Conservation (phyloP, 140 eudicot genomes). For the Flaveria floridana region DNA sequence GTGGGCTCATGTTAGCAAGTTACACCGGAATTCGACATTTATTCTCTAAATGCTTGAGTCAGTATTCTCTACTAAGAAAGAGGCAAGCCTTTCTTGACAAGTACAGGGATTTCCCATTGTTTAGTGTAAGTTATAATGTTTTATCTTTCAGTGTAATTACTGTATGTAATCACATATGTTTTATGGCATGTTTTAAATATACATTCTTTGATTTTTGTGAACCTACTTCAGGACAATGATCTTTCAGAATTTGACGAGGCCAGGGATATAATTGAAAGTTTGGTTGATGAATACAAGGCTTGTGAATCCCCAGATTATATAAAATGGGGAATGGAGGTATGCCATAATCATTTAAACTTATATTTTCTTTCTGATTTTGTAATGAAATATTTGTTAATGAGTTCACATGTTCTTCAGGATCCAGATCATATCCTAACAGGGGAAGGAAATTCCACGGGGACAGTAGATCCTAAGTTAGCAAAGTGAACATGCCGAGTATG, state of each 20-base stretch:
- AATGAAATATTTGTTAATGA: not conserved
- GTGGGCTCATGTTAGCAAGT: conserved; percentile 94
- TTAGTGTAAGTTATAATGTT: conserved; percentile 61
- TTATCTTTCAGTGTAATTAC: not conserved
- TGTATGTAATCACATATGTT: not conserved
- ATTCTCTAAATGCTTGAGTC: conserved; percentile 81
- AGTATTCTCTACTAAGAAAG: conserved; percentile 82
- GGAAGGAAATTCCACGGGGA: conserved; percentile 81
- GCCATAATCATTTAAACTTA: not conserved
- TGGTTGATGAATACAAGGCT: conserved; percentile 99
- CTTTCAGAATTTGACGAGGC: conserved; percentile 96
- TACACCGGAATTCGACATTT: conserved; percentile 97
- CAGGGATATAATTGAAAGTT: conserved; percentile 89
- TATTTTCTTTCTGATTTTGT: not conserved
- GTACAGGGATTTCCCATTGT: conserved; percentile 84
- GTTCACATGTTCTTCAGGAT: conserved; percentile 50
- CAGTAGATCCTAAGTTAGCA: conserved; percentile 69
- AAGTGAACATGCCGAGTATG: conserved; percentile 46
- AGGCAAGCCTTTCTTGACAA: conserved; percentile 94
- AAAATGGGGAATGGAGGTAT: conserved; percentile 99
- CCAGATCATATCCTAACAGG: conserved; percentile 79
- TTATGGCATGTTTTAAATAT: not conserved
- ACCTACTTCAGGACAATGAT: conserved; percentile 76
- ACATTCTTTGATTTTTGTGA: not conserved
- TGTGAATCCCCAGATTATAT: conserved; percentile 97